A percentile compares a stretch with the other conserved stretches of the same genome.
phyloP scores from a whole-genome alignment of 306 rosid genomes.

The Myrica gale region DNA sequence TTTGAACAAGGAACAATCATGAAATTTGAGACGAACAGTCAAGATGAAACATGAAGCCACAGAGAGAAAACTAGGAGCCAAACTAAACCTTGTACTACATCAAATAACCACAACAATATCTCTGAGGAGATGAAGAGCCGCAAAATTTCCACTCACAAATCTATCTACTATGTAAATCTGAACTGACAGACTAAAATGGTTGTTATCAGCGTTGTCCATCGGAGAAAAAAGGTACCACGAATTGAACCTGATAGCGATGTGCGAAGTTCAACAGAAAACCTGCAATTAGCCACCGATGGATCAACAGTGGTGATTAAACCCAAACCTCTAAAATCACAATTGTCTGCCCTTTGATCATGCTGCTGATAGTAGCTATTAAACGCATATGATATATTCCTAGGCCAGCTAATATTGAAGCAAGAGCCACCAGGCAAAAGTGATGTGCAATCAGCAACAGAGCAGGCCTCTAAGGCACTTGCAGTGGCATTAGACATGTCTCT shows the following conservation, averaged over 20 bases:
- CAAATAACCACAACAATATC: constrained; percentile 22
- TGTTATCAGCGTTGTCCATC: constrained; percentile 34
- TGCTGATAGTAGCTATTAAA: constrained; percentile 89
- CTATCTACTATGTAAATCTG: constrained; percentile 27
- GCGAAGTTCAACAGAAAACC: constrained; percentile 71
- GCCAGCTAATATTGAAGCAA: constrained; percentile 82
- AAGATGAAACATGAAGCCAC: not conserved
- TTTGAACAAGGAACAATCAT: not conserved
- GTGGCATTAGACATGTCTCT: constrained; percentile 64
- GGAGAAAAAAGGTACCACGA: constrained; percentile 23
- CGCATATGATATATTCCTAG: constrained; percentile 76
- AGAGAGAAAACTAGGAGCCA: not conserved
- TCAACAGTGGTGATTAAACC: constrained; percentile 87
- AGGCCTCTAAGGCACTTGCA: constrained; percentile 59
- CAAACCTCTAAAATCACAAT: constrained; percentile 73
- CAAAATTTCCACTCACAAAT: constrained; percentile 30
- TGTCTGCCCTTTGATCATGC: constrained; percentile 71
- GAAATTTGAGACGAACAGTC: not conserved
- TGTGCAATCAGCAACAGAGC: constrained; percentile 73
- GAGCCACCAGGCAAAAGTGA: constrained; percentile 76
- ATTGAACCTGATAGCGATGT: constrained; percentile 43
- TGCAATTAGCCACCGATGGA: constrained; percentile 67
- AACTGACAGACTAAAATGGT: constrained; percentile 33
- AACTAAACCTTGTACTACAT: constrained; percentile 29
- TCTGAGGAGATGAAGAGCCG: constrained; percentile 24